phyloP scores from a whole-genome alignment of 179 eudicot genomes.

The Actinidia chinensis region DNA sequence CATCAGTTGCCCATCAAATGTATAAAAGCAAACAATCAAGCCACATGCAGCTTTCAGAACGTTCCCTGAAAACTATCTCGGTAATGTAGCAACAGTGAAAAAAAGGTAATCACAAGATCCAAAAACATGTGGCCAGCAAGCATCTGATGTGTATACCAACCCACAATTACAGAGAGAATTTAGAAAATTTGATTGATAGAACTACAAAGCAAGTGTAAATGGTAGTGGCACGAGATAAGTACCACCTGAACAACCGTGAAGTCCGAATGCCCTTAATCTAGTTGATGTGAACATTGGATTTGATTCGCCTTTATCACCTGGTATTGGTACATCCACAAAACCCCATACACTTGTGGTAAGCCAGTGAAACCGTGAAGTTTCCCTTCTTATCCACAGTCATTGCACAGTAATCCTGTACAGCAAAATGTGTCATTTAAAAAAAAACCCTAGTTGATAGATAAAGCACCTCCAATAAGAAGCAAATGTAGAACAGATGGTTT shows the following conservation, averaged over 20 bases:
- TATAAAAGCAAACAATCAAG: too few species aligned
- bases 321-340: conserved; percentile 88
- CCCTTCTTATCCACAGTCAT: conserved; percentile 90
- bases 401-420: conserved; percentile 81
- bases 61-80: too few species aligned
- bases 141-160: neutral
- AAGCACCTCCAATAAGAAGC: conserved; percentile 5
- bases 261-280: neutral
- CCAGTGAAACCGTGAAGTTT: conserved; percentile 82
- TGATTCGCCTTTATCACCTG: conserved; percentile 63
- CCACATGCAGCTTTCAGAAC: too few species aligned
- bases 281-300: conserved; percentile 28
- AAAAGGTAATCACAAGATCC: neutral
- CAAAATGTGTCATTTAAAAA: neutral
- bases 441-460: neutral
- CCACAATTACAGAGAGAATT: neutral
- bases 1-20: neutral
- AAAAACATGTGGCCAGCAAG: neutral
- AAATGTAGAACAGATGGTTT: conserved; percentile 11
- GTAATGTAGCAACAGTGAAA: neutral
- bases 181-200: neutral
- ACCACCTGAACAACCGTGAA: conserved; percentile 7
- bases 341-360: conserved; percentile 94
- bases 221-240: neutral
- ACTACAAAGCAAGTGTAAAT: neutral